Evolutionary conservation across 2,329 filamentous ascomycete genomes (phyloP), one percentile per base, ranked within the genome.

Genomic region (Phaeosphaeriaceae sp.): DNA sequence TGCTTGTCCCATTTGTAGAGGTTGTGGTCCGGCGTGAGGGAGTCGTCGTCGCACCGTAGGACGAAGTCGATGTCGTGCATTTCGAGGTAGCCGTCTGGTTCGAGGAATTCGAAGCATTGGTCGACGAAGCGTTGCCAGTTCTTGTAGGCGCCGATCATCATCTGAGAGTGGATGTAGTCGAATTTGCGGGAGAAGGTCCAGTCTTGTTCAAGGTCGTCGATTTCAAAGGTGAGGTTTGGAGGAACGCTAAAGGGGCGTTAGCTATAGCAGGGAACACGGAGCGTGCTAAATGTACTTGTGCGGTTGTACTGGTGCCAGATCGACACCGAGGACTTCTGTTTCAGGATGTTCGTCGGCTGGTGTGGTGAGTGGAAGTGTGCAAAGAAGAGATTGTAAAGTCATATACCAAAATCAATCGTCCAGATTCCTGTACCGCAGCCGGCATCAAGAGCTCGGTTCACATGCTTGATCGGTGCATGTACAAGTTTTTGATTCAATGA

Each of bases 121-220:
- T 56, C 27, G 21, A 61, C 72, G 42, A 79, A 75, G 22, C 66
- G 57, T 40, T 73, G 66, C 78, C 78, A 80, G 54, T 80, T 74
- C 3, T 69, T 65, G 7, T 81, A 73, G 40, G 68, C 74, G 22
- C 79, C 77, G 42, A 73, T 76, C 55, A 80, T 63, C 44, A 75
- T 75, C n/a, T 78, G 76, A 3, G 76, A 58, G 55, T 81, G 79
- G 51, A 80, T 77, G 54, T 75, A 77, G 54, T 80, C 76, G 54
- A 69, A 69, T 24, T 61, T 66, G 41, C 58, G 56, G 11, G 64
- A 61, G 45, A 63, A 68, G 24, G 74, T 77, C 78, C 77, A 80
- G n/a, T 68, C 65, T 21, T 66, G 54, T 25, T 71, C 74, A 25
- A 74, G 66, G 51, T 81, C 78, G 62, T 81, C 79, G 47, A 81